Evolutionary conservation across 768 basidiomycete genomes (phyloP).

Genomic region (Kondoa malvinella): DNA sequence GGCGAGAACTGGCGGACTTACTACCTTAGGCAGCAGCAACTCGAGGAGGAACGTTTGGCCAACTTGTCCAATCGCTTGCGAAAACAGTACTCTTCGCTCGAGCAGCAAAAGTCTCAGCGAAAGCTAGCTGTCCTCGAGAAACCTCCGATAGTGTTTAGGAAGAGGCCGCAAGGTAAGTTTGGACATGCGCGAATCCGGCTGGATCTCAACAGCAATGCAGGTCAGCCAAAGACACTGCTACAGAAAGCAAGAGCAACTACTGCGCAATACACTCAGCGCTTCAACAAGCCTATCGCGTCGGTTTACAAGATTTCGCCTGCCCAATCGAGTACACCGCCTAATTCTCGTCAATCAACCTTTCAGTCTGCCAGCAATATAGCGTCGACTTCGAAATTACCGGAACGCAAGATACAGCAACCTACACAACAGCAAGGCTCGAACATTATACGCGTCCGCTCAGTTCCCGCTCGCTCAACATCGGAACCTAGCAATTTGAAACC

Average conservation of each 20-base stretch:
- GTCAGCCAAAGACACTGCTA: background rate
- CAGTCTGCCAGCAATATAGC: no score
- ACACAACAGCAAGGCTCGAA: no score
- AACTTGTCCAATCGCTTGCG: background rate
- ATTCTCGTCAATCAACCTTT: no score
- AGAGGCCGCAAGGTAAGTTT: background rate
- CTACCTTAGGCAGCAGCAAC: background rate
- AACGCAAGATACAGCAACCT: no score
- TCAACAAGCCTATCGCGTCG: background rate
- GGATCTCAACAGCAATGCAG: no score
- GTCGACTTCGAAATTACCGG: no score
- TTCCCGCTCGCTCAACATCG: no score
- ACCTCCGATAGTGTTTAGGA: background rate
- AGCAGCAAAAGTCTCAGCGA: background rate
- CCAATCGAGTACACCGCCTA: no score
- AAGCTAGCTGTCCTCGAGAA: background rate
- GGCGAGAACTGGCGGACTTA: background rate
- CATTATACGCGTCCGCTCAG: no score
- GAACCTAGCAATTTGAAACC: no score
- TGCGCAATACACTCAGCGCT: background rate
- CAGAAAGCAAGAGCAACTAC: background rate
- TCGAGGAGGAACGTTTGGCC: background rate
- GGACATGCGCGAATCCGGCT: no score
- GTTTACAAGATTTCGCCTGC: no score
- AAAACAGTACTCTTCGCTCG: background rate